Percentiles rank a stretch among this genome's conserved stretches.
phyloP scores from a whole-genome alignment of 2,329 filamentous ascomycete species.

The Dendrostoma leiphaemia region DNA sequence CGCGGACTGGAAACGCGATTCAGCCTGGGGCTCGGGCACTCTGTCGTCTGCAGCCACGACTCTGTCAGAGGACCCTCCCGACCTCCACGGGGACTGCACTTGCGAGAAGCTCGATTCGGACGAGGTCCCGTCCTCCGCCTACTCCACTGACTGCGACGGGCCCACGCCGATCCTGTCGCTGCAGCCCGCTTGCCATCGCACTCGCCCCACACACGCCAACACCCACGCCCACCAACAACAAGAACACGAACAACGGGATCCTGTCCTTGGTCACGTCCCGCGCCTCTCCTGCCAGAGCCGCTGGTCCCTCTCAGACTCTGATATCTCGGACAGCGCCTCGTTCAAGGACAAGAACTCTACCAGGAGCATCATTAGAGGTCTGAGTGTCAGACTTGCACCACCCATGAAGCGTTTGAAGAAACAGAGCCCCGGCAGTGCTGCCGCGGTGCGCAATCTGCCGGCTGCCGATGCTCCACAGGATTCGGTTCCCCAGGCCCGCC shows the following conservation, averaged over 20 bases:
- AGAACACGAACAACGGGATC: constrained; percentile 9
- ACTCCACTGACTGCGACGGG: constrained; percentile 6
- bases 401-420: constrained; percentile 18
- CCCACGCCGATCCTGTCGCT: not conserved
- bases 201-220: constrained; percentile 12
- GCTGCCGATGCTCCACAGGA: not conserved
- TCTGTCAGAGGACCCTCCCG: constrained; percentile 20
- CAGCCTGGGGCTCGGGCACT: constrained; percentile 45
- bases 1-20: constrained; percentile 54
- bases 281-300: constrained; percentile 17
- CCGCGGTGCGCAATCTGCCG: constrained; percentile 13
- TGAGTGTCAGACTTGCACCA: constrained; percentile 12
- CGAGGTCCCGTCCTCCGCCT: constrained; percentile 2
- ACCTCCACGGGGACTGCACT: constrained; percentile 19
- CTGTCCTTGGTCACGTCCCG: no score
- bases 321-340: constrained; percentile 5
- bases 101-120: constrained; percentile 6
- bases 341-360: constrained; percentile 1
- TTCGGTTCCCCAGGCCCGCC: constrained; percentile 9
- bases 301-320: constrained; percentile 18
- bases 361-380: constrained; percentile 14
- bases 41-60: constrained; percentile 38
- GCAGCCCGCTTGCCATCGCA: not conserved
- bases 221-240: constrained; percentile 10
- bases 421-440: constrained; percentile 32